Evolutionary conservation across 2,329 filamentous ascomycete genomes (phyloP).

Genomic region (Neofusicoccum sp.): DNA sequence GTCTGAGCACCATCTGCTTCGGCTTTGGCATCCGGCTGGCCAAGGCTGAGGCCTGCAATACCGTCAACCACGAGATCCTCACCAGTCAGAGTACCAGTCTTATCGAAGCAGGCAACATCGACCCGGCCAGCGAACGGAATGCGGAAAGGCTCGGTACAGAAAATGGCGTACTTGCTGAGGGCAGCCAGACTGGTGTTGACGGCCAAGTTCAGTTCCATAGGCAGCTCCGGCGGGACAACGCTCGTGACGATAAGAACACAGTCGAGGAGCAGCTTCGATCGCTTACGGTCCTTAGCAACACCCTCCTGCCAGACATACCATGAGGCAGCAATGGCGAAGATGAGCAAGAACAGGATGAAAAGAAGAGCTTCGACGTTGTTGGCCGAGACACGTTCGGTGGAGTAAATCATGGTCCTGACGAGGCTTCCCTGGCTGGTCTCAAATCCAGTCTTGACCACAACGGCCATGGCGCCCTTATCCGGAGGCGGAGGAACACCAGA

Average conservation of each 20-base stretch:
- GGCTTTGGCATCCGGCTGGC: constrained; percentile 62
- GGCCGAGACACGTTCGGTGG: constrained; percentile 96
- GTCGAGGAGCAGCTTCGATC: constrained; percentile 94
- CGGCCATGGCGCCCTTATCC: constrained; percentile 88
- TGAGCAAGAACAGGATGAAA: constrained; percentile 93
- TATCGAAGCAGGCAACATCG: constrained; percentile 97
- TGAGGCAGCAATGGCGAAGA: constrained; percentile 94
- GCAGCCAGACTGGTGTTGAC: constrained; percentile 97
- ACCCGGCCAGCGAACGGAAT: constrained; percentile 95
- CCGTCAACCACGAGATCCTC: constrained; percentile 97
- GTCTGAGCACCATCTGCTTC: constrained; percentile 82
- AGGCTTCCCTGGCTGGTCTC: constrained; percentile 97
- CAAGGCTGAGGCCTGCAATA: constrained; percentile 82
- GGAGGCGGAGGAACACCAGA: constrained; percentile 82
- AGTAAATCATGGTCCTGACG: constrained; percentile 99
- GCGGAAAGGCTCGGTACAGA: constrained; percentile 97
- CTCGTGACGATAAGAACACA: constrained; percentile 97
- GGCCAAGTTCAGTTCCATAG: constrained; percentile 95
- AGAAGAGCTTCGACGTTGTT: constrained; percentile 95
- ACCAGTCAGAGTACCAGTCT: constrained; percentile 94
- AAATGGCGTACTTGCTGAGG: constrained; percentile 92
- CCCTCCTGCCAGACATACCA: constrained; percentile 99
- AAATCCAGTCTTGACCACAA: constrained; percentile 96
- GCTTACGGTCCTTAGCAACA: constrained; percentile 89
- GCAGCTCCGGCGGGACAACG: constrained; percentile 95